Conservation (phyloP, 2,329 filamentous ascomycete species). For the Neopestalotiopsis rosae region DNA sequence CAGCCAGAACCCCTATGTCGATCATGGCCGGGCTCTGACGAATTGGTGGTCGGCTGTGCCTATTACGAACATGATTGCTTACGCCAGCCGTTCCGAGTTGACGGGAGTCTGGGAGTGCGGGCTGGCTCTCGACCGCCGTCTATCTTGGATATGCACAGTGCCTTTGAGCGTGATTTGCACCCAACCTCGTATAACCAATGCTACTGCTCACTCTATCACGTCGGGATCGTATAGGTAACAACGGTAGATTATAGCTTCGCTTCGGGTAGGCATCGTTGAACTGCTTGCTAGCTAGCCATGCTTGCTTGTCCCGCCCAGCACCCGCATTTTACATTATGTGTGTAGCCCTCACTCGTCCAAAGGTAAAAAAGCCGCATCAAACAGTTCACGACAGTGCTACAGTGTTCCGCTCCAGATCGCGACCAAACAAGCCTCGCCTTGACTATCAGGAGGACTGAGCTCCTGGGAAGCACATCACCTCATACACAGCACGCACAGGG, state of each 20-base stretch:
- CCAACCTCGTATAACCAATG: not conserved
- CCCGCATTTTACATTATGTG: not conserved
- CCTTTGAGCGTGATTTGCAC: not conserved
- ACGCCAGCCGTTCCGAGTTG: constrained; percentile 8
- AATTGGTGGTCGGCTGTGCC: not conserved
- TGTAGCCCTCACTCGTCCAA: not conserved
- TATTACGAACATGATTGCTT: not conserved
- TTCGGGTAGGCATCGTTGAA: too few relatives aligned
- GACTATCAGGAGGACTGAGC: constrained; percentile 4
- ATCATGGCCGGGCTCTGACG: not conserved
- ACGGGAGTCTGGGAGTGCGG: not conserved
- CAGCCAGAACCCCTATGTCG: constrained; percentile 1
- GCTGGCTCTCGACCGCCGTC: not conserved
- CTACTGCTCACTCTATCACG: too few relatives aligned
- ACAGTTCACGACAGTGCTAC: not conserved
- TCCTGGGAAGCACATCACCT: not conserved
- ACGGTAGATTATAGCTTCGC: too few relatives aligned
- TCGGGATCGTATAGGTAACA: not conserved
- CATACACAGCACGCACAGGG: too few relatives aligned
- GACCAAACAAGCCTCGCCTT: constrained; percentile 3
- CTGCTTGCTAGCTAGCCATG: too few relatives aligned
- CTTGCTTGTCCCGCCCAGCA: not conserved
- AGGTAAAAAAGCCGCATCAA: constrained; percentile 1
- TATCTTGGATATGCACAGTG: not conserved
- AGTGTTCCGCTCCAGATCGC: constrained; percentile 12